These are phyloP conservation scores for Brasenia schreberi DNA, from an alignment of 164 flowering plant genomes.

Conservation along the genomic window DNA sequence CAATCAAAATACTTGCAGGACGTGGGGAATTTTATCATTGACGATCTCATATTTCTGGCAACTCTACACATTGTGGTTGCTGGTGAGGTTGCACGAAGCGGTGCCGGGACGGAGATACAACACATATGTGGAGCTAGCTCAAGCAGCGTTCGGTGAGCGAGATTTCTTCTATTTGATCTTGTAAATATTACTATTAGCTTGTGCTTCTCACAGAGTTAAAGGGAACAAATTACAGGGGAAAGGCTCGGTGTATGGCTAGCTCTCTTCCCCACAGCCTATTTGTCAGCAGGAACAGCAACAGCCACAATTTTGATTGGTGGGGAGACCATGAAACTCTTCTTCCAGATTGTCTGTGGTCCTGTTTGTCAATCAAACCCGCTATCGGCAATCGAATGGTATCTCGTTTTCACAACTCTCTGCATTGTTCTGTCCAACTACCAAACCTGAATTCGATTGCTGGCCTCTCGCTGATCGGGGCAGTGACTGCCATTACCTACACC, in stretches of 20 bases:
- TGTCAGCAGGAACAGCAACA: constrained; percentile 96
- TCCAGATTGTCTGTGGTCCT: constrained; percentile 92
- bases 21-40: constrained; percentile 92
- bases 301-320: constrained; percentile 95
- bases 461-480: constrained; percentile 86
- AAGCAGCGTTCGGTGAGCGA: constrained; percentile 89
- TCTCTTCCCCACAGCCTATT: constrained; percentile 86
- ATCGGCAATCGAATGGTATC: constrained; percentile 96
- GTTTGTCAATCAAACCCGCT: constrained; percentile 77
- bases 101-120: constrained; percentile 97
- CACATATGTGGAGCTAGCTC: constrained; percentile 96
- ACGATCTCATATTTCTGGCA: constrained; percentile 91
- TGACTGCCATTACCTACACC: constrained; percentile 88
- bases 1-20: constrained; percentile 30
- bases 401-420: constrained; percentile 90
- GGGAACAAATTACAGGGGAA: constrained; percentile 45
- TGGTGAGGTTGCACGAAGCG: constrained; percentile 95
- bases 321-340: constrained; percentile 96
- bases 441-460: constrained; percentile 98
- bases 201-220: background rate
- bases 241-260: constrained; percentile 91
- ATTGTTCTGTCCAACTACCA: constrained; percentile 95
- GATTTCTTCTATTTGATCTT: background rate
- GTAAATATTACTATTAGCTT: too few species aligned
- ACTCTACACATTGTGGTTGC: constrained; percentile 89